phyloP scores from a whole-genome alignment of 208 protist genomes.

The Zelonia costaricensis region DNA sequence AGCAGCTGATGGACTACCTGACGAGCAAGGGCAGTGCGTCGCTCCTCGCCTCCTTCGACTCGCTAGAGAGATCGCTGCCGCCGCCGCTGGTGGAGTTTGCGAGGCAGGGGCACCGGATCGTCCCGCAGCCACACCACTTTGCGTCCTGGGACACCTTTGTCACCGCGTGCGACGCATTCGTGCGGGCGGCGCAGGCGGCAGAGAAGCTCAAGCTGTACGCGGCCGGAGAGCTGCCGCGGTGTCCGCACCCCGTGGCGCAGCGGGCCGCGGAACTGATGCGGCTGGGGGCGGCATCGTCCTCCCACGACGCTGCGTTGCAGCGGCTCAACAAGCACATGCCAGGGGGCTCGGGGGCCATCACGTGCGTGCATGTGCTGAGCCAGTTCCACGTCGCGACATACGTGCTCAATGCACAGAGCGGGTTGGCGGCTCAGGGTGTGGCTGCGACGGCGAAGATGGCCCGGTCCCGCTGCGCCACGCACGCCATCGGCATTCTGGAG shows the following conservation, averaged over 20 bases:
- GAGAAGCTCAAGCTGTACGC: conserved; percentile 17
- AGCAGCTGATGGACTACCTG: conserved; percentile 68
- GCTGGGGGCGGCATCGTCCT: conserved; percentile 9
- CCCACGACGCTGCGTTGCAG: conserved; percentile 31
- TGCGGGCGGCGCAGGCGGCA: conserved; percentile 12
- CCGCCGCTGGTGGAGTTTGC: not conserved
- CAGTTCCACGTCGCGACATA: conserved; percentile 56
- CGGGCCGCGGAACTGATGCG: conserved; percentile 43
- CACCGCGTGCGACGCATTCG: conserved; percentile 35
- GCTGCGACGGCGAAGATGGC: conserved; percentile 43
- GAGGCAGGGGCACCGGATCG: not conserved
- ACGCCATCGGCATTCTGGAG: conserved; percentile 59
- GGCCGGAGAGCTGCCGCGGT: conserved; percentile 34
- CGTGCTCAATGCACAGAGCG: conserved; percentile 33
- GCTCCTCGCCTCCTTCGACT: not conserved
- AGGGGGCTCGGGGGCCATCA: conserved; percentile 39
- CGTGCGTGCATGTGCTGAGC: conserved; percentile 17
- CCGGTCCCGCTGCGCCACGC: conserved; percentile 58
- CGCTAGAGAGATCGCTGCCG: no score
- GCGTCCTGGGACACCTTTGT: conserved; percentile 45
- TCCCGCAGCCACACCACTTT: conserved; percentile 12
- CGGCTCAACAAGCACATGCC: conserved; percentile 47
- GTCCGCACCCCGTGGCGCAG: conserved; percentile 52
- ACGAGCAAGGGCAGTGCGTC: conserved; percentile 8
- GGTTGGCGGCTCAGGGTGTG: conserved; percentile 56